phyloP scores from a whole-genome alignment of 2,329 filamentous ascomycete species.

The Exophiala calicioides region DNA sequence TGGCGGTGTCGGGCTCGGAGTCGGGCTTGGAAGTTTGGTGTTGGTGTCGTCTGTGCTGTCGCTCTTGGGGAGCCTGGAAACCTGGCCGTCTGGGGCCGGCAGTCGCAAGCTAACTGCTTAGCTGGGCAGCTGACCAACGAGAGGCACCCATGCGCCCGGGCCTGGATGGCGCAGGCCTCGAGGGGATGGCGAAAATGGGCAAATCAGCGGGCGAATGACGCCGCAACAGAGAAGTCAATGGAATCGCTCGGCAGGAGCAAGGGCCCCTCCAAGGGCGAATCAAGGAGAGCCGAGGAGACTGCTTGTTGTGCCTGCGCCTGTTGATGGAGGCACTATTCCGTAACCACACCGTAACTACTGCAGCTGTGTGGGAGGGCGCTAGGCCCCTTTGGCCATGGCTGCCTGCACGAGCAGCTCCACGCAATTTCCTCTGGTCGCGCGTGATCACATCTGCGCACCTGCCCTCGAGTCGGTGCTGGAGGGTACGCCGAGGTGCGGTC shows the following conservation, averaged over 20 bases:
- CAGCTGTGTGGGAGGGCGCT: slow-evolving; percentile 9
- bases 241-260: slow-evolving; percentile 11
- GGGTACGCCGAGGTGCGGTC: no score
- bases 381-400: slow-evolving; percentile 8
- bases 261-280: slow-evolving; percentile 4
- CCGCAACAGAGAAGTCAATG: slow-evolving; percentile 14
- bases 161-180: no score
- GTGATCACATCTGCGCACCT: slow-evolving; percentile 19
- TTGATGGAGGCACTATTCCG: neutral
- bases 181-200: no score
- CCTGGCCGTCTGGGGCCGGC: no score
- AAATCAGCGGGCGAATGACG: no score
- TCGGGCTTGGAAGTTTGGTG: no score
- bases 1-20: slow-evolving; percentile 22
- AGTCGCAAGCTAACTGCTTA: no score
- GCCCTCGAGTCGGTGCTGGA: neutral
- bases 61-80: no score
- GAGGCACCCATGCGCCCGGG: no score
- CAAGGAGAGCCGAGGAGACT: neutral
- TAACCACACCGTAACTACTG: no score
- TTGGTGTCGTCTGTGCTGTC: no score
- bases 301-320: slow-evolving; percentile 12
- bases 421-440: slow-evolving; percentile 26
- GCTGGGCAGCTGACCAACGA: no score
- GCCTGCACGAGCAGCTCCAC: slow-evolving; percentile 15